phyloP scores from a whole-genome alignment of 495 filamentous ascomycete species.

The Tuber calosporum region DNA sequence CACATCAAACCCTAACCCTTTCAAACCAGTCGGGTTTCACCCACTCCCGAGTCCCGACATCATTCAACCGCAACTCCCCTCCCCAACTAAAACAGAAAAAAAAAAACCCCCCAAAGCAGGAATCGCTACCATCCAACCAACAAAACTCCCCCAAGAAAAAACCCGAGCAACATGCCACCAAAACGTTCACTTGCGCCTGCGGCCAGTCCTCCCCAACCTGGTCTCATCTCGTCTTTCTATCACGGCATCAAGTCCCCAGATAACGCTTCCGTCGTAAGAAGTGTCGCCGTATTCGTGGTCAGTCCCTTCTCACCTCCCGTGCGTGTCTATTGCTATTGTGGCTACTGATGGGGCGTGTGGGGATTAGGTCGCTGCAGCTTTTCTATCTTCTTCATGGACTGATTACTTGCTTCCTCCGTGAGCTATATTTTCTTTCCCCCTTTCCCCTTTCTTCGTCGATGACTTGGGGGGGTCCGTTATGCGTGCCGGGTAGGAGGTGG shows the following conservation, averaged over 20 bases:
- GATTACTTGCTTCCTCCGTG: conserved; percentile 33
- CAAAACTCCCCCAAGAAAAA: conserved; percentile 13
- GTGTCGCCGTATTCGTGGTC: conserved; percentile 66
- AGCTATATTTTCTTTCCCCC: not conserved
- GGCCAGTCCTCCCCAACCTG: conserved; percentile 45
- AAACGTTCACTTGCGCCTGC: conserved; percentile 13
- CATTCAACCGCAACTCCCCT: conserved; percentile 1
- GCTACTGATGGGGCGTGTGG: not conserved
- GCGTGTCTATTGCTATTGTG: not conserved
- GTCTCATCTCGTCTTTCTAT: conserved; percentile 52
- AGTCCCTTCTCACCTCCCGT: conserved; percentile 39
- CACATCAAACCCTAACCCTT: not conserved
- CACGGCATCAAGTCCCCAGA: conserved; percentile 61
- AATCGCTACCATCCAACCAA: conserved; percentile 7
- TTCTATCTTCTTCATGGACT: conserved; percentile 29
- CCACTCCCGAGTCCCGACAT: not conserved
- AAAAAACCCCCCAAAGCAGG: conserved; percentile 6
- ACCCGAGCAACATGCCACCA: conserved; percentile 19
- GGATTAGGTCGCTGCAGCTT: conserved; percentile 19
- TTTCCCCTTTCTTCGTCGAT: not conserved
- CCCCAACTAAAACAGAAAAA: not conserved
- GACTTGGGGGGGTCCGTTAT: not conserved
- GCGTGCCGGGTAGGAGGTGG: not conserved
- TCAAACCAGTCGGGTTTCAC: not conserved
- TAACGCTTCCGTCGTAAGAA: conserved; percentile 67